Percentiles rank a stretch among this genome's conserved stretches.
Evolutionary conservation across 805 yeast genomes (phyloP).

Genomic region (Blastobotrys peoriensis): DNA sequence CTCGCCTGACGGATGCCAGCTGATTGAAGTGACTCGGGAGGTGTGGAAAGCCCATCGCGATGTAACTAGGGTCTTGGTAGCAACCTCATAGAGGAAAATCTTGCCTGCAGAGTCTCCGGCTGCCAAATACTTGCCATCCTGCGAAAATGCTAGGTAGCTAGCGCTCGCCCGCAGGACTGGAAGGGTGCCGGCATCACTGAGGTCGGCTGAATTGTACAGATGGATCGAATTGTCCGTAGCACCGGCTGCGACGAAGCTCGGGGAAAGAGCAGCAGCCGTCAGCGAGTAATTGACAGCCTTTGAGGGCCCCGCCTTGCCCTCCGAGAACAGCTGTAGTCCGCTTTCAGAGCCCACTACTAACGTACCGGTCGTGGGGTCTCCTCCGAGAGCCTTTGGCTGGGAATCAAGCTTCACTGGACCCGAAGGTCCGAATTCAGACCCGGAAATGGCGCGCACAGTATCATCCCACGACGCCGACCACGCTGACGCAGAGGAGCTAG

Average conservation of each 20-base stretch:
- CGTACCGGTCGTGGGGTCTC: conserved; percentile 26
- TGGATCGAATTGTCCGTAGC: conserved; percentile 37
- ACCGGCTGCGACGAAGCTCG: conserved; percentile 45
- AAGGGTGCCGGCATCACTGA: conserved; percentile 28
- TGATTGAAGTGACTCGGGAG: conserved; percentile 66
- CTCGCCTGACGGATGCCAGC: conserved; percentile 74
- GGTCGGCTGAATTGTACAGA: conserved; percentile 35
- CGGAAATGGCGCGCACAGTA: conserved; percentile 41
- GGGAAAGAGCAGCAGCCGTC: conserved; percentile 42
- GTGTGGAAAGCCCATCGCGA: conserved; percentile 96
- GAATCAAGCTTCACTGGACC: conserved; percentile 33
- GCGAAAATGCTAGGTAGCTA: conserved; percentile 61
- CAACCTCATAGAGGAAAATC: conserved; percentile 60
- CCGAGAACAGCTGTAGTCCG: conserved; percentile 35
- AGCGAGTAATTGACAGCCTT: conserved; percentile 35
- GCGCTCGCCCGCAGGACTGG: conserved; percentile 56
- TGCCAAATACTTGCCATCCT: conserved; percentile 62
- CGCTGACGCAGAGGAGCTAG: conserved; percentile 23
- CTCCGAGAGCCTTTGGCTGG: conserved; percentile 48
- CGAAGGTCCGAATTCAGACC: conserved; percentile 28
- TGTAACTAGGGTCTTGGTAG: conserved; percentile 51
- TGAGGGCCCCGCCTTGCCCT: conserved; percentile 23
- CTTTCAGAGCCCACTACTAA: conserved; percentile 42
- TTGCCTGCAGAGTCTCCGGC: conserved; percentile 87
- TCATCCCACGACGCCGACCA: conserved; percentile 89